Evolutionary conservation across 495 filamentous ascomycete species (phyloP).

Genomic region (Penicillium nucicola): DNA sequence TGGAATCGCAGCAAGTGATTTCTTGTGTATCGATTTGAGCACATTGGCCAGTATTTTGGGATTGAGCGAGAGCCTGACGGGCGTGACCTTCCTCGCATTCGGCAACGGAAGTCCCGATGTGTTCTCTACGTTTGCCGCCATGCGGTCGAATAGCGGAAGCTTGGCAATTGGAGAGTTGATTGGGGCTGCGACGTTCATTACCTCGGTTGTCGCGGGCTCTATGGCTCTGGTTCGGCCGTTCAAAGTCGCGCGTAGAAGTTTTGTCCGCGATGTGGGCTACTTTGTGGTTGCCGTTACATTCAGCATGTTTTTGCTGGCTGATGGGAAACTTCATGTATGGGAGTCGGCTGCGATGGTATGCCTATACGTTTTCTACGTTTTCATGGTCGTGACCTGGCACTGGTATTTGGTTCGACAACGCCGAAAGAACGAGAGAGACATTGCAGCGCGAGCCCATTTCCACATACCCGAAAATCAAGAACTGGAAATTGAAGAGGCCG

Average conservation of each 20-base stretch:
- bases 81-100: slow-evolving; percentile 95
- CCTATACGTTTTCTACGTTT: slow-evolving; percentile 89
- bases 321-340: slow-evolving; percentile 82
- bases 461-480: slow-evolving; percentile 67
- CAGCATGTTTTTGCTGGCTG: slow-evolving; percentile 81
- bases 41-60: slow-evolving; percentile 85
- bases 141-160: slow-evolving; percentile 93
- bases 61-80: slow-evolving; percentile 93
- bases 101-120: slow-evolving; percentile 99
- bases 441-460: slow-evolving; percentile 70
- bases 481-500: slow-evolving; percentile 62
- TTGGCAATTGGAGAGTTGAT: slow-evolving; percentile 94
- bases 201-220: slow-evolving; percentile 93
- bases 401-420: slow-evolving; percentile 68
- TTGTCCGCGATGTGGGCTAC: slow-evolving; percentile 89
- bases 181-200: slow-evolving; percentile 94
- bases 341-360: slow-evolving; percentile 88
- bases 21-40: slow-evolving; percentile 94
- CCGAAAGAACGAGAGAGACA: slow-evolving; percentile 57
- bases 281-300: slow-evolving; percentile 87
- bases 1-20: slow-evolving; percentile 97
- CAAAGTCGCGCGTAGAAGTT: slow-evolving; percentile 81
- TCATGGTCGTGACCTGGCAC: slow-evolving; percentile 88
- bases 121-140: slow-evolving; percentile 97
- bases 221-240: slow-evolving; percentile 97